Percentiles rank a stretch among this genome's conserved stretches.
phyloP scores from a whole-genome alignment of 2,329 filamentous ascomycete genomes.

The Claviceps sp. region DNA sequence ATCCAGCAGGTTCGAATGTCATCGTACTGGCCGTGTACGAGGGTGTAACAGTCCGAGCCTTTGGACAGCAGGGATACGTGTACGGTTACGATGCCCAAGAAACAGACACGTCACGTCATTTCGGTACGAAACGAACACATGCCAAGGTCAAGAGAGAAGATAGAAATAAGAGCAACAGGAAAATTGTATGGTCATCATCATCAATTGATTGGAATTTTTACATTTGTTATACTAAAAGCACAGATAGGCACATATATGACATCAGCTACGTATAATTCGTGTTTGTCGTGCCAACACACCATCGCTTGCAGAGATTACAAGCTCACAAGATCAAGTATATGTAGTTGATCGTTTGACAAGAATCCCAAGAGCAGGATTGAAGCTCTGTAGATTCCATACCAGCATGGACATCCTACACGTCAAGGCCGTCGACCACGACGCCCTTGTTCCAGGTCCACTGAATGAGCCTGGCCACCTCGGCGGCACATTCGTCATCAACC shows the following conservation, averaged over 20 bases:
- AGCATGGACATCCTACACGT: conserved; percentile 43
- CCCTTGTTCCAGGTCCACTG: conserved; percentile 82
- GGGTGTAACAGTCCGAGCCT: no score
- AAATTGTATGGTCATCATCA: background rate
- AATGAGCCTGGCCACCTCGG: conserved; percentile 61
- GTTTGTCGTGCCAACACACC: background rate
- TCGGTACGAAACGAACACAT: no score
- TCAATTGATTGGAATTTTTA: conserved; percentile 3
- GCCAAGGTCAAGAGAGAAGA: no score
- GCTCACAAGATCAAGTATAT: background rate
- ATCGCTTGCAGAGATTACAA: background rate
- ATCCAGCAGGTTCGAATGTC: no score
- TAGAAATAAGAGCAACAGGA: background rate
- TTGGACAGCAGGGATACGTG: no score
- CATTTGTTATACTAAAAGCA: conserved; percentile 1
- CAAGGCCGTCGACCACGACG: conserved; percentile 69
- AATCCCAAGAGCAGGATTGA: background rate
- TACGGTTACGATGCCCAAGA: no score
- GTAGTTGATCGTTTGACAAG: background rate
- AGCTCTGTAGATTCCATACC: conserved; percentile 10
- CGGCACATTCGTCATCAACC: conserved; percentile 62
- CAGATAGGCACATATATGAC: background rate
- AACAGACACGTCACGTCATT: no score
- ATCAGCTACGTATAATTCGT: background rate
- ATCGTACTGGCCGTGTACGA: no score